A percentile compares a stretch with the other conserved stretches of the same genome.
Evolutionary conservation across 768 basidiomycete genomes (phyloP).

Genomic region (Leccinellum albellum): DNA sequence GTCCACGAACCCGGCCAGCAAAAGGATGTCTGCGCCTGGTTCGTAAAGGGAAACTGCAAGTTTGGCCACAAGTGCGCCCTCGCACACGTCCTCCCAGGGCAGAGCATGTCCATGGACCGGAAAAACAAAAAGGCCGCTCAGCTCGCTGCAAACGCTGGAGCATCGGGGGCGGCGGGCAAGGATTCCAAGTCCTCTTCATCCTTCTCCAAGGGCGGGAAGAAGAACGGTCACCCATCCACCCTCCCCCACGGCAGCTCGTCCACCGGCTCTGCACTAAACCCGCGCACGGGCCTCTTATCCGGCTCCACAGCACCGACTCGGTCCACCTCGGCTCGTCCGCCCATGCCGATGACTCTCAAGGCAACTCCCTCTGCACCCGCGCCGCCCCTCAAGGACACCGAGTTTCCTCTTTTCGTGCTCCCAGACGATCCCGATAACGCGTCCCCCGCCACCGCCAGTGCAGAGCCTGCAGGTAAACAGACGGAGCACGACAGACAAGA

Average conservation of each 20-base stretch:
- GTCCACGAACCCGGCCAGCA: conserved; percentile 68
- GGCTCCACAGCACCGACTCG: conserved; percentile 73
- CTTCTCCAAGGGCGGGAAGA: conserved; percentile 34
- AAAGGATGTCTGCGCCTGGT: conserved; percentile 86
- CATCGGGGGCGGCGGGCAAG: conserved; percentile 29
- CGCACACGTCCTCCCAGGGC: conserved; percentile 90
- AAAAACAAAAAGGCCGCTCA: conserved; percentile 96
- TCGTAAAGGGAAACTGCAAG: conserved; percentile 89
- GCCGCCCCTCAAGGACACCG: conserved; percentile 70
- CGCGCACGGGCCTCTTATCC: conserved; percentile 30
- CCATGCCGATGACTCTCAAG: conserved; percentile 66
- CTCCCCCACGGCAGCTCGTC: conserved; percentile 16
- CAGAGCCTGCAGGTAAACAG: not conserved
- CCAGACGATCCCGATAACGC: conserved; percentile 51
- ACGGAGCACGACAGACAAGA: conserved; percentile 13
- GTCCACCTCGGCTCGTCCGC: conserved; percentile 46
- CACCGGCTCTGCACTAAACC: conserved; percentile 1
- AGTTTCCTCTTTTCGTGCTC: conserved; percentile 65
- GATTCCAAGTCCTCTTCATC: conserved; percentile 22
- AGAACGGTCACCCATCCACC: conserved; percentile 29
- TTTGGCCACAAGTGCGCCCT: conserved; percentile 85
- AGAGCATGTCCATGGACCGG: conserved; percentile 91
- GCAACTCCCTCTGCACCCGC: conserved; percentile 77
- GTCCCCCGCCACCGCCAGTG: conserved; percentile 3
- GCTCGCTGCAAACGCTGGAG: conserved; percentile 49